A percentile compares a stretch with the other conserved stretches of the same genome.
These are phyloP conservation scores for Sclerotinia sclerotiorum DNA, from an alignment of 2,329 filamentous ascomycete genomes.

Conservation along the genomic window DNA sequence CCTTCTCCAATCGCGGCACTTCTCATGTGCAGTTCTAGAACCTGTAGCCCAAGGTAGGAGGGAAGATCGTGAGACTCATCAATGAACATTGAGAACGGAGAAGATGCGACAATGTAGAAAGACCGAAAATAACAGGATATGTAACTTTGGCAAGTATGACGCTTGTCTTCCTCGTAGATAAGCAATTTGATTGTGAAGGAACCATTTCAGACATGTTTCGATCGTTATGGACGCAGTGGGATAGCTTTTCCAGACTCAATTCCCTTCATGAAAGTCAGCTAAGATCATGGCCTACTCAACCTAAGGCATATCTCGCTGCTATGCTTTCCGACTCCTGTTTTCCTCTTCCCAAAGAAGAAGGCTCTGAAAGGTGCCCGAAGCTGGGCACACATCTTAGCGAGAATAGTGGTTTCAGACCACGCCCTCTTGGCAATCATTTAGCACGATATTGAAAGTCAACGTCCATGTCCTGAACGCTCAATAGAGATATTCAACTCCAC, in stretches of 20 bases:
- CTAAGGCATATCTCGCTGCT: too few relatives aligned
- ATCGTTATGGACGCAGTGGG: too few relatives aligned
- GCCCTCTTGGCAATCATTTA: too few relatives aligned
- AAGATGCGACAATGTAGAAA: not conserved
- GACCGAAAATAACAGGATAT: not conserved
- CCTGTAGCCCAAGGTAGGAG: not conserved
- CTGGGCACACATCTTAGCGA: too few relatives aligned
- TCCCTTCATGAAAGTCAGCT: too few relatives aligned
- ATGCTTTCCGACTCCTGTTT: too few relatives aligned
- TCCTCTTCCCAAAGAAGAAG: too few relatives aligned
- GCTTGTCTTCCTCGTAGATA: not conserved
- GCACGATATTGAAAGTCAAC: slow-evolving; percentile 50
- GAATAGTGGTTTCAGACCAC: too few relatives aligned
- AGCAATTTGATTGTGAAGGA: not conserved
- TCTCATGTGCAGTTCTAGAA: not conserved
- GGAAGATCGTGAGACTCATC: not conserved
- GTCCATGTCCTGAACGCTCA: slow-evolving; percentile 81
- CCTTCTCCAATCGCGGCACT: too few relatives aligned
- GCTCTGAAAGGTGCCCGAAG: too few relatives aligned
- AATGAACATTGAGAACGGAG: not conserved
- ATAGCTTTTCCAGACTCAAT: too few relatives aligned
- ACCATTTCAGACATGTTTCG: not conserved
- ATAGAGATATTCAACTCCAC: slow-evolving; percentile 89
- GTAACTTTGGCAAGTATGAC: not conserved
- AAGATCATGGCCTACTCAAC: too few relatives aligned